Conservation (phyloP, 2,329 filamentous ascomycete genomes). For the Monilinia vaccinii-corymbosi region DNA sequence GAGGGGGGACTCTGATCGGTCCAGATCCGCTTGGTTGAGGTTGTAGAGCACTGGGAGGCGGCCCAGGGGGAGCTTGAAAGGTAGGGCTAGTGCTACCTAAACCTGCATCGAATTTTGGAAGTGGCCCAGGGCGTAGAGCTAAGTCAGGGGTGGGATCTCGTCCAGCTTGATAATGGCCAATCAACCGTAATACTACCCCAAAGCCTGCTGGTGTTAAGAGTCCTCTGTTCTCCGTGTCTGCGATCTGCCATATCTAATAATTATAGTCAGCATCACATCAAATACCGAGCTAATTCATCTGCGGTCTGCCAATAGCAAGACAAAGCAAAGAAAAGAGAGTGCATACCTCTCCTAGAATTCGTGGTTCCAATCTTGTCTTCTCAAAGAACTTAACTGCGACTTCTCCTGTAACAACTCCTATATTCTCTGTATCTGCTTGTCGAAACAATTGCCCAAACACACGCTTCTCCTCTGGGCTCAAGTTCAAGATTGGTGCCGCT, state of each 20-base stretch:
- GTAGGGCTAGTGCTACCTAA: conserved; percentile 32
- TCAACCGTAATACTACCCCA: conserved; percentile 83
- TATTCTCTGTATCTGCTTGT: conserved; percentile 81
- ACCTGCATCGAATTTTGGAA: conserved; percentile 86
- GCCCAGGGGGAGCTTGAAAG: conserved; percentile 40
- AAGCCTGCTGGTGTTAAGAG: conserved; percentile 90
- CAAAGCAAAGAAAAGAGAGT: not conserved
- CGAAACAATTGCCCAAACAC: conserved; percentile 89
- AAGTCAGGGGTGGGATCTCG: conserved; percentile 72
- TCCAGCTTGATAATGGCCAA: conserved; percentile 89
- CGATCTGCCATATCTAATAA: conserved; percentile 91
- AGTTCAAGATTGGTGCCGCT: conserved; percentile 66
- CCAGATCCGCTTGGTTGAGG: conserved; percentile 52
- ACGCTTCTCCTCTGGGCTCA: conserved; percentile 86
- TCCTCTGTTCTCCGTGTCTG: conserved; percentile 91
- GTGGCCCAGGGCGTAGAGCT: conserved; percentile 75
- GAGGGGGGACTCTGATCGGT: conserved; percentile 76
- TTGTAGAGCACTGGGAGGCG: conserved; percentile 36
- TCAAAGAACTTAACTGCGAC: conserved; percentile 97
- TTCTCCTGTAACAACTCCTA: conserved; percentile 92
- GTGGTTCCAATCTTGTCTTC: conserved; percentile 80
- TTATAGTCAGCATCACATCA: not conserved
- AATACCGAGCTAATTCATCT: not conserved
- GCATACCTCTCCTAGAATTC: conserved; percentile 72
- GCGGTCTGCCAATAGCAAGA: not conserved